These are phyloP conservation scores for Globisporangium barbulae DNA, from an alignment of 352 stramenopile species.

Conservation along the genomic window DNA sequence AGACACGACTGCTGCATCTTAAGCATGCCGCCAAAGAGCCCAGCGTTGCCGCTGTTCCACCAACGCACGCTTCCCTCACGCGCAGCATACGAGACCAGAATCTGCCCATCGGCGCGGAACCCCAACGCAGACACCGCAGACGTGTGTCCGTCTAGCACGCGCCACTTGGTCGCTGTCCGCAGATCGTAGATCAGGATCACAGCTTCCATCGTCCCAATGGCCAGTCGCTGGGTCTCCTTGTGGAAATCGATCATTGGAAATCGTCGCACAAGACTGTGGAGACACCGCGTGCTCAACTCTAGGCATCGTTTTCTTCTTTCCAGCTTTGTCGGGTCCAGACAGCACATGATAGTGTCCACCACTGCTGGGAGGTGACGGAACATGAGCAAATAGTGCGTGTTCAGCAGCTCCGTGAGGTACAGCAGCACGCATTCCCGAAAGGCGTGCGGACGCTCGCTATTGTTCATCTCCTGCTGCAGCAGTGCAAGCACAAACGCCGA, in stretches of 20 bases:
- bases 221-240: constrained; percentile 81
- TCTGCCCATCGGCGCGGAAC: constrained; percentile 72
- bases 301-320: constrained; percentile 78
- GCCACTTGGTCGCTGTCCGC: constrained; percentile 86
- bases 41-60: constrained; percentile 82
- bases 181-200: constrained; percentile 89
- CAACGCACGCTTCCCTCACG: constrained; percentile 75
- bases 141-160: constrained; percentile 77
- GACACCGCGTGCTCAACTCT: constrained; percentile 68
- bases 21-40: constrained; percentile 79
- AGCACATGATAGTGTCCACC: constrained; percentile 84
- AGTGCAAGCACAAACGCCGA: constrained; percentile 71
- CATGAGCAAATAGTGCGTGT: constrained; percentile 82
- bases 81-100: constrained; percentile 81
- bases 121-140: constrained; percentile 66
- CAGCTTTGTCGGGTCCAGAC: constrained; percentile 81
- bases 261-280: constrained; percentile 76
- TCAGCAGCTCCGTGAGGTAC: constrained; percentile 80
- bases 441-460: constrained; percentile 53
- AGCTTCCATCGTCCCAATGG: constrained; percentile 82
- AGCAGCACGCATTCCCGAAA: constrained; percentile 76
- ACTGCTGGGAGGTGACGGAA: constrained; percentile 78
- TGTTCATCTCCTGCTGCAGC: constrained; percentile 84
- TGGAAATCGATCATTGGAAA: constrained; percentile 90
- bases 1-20: constrained; percentile 88